Evolutionary conservation across 2,329 filamentous ascomycete species (phyloP), one percentile per base, ranked within the genome.

Genomic region (Colletotrichum musicola): DNA sequence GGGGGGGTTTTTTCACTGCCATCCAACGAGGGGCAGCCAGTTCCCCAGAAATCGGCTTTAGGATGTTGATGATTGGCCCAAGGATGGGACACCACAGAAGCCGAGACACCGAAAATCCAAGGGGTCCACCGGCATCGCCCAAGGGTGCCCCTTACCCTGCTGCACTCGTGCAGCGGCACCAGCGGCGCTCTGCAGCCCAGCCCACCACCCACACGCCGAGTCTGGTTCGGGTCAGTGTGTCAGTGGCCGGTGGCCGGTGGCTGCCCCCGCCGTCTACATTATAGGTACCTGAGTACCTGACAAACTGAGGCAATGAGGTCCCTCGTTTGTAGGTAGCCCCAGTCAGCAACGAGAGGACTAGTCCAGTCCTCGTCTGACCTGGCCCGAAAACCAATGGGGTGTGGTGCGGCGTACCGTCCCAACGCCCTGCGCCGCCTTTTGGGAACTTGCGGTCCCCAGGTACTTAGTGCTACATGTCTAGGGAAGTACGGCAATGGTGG

Each of bases 81-180:
- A 18, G 10, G 20, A 16, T 44, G 35, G 47, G 27, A 35, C 14
- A 20, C 46, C 51, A 35, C 58, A 61, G 58, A 61, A 61, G 58
- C 58, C 58, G 58, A 61, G 58, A 61, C 58, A 20, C 58, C 58
- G 58, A 61, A 53, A 61, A 61, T 44, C 57, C 44, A 60, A 53
- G 42, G 47, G 22, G 47, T 18, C 47, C 38, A 14, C 20, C 16
- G n/a, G 20, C 4, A 20, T 12, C n/a, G 35, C 35, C 22, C 58
- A 61, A 27, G 35, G 35, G 22, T 53, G 20, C 51, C 22, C 58
- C 58, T 14, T 42, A 42, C 40, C 16, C 13, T n/a, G 40, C 40
- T 42, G 40, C 40, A 42, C 10, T 44, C 42, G 47, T 61, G 58
- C 58, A 59, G 56, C 46, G 22, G 35, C 35, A 51, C 18, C 49